Base-by-base conservation (phyloP, 1,139 yeast genomes). In the Taphrina betulina region DNA sequence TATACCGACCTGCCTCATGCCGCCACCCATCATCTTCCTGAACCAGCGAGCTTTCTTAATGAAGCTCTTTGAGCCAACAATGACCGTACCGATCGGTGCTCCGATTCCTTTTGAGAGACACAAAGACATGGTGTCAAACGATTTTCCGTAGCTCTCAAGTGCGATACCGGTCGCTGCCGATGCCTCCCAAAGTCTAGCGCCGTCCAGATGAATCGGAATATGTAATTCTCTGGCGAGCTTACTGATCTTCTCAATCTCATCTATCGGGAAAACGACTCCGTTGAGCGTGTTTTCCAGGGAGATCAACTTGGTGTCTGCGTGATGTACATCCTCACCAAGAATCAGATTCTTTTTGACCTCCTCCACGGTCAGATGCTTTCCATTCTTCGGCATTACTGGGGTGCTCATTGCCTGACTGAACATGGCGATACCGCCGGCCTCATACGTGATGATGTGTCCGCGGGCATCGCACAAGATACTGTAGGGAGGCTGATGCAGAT, bases 121-220 rank as follows among this genome's bases (percentile, higher is more conserved):
- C 57, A 90, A 77, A 4, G 96, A 87, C 53, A 90, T 87, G 34
- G 95, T 81, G 71, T 90, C 97, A 68, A 90, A 90, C 63, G 82
- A 73, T 62, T 79, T 75, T 66, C 95, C 86, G 69, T 83, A 88
- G 67, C 87, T 89, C 45, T 71, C 71, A 58, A 89, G 71, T 10
- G 87, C 72, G 37, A 87, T 75, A 5, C 85, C 89, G 23, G 95
- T 79, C 48, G 78, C 92, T 5, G 78, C 85, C 28, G 83, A 75
- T 1, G 96, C 96, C 67, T 90, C 88, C 94, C 95, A 89, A 60
- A 90, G 74, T 64, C 97, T 78, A n/a, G 97, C 97, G 62, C 97
- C 97, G 67, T 90, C 97, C 66, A 89, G 79, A 68, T 90, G 97
- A 65, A 89, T 72, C 63, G 74, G 77, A 61, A 89, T 75, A 57